phyloP scores from a whole-genome alignment of 306 rosid genomes.

The Castanea mollissima region DNA sequence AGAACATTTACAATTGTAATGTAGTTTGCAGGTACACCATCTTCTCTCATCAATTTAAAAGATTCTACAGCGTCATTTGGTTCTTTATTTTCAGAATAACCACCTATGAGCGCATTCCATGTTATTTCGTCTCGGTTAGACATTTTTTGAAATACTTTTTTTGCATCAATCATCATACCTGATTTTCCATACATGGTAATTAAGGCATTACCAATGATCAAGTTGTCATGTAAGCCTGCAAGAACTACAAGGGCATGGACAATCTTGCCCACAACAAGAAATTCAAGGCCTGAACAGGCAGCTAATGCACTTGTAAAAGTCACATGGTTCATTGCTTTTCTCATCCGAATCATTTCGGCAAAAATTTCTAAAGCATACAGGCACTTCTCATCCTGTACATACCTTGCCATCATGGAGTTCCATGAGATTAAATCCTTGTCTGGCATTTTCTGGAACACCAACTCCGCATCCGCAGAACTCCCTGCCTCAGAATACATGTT shows the following conservation, averaged over 20 bases:
- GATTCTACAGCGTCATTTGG: slow-evolving; percentile 59
- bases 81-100: slow-evolving; percentile 65
- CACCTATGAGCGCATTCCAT: slow-evolving; percentile 88
- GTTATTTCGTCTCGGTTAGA: slow-evolving; percentile 66
- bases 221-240: slow-evolving; percentile 51
- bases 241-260: slow-evolving; percentile 59
- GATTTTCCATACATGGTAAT: slow-evolving; percentile 81
- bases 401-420: slow-evolving; percentile 86
- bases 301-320: slow-evolving; percentile 74
- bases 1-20: slow-evolving; percentile 68
- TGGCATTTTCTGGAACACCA: slow-evolving; percentile 62
- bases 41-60: slow-evolving; percentile 61
- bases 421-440: slow-evolving; percentile 80
- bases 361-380: slow-evolving; percentile 49
- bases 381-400: slow-evolving; percentile 56
- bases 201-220: slow-evolving; percentile 66
- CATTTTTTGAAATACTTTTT: slow-evolving; percentile 45
- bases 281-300: slow-evolving; percentile 60
- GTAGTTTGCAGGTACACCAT: slow-evolving; percentile 58
- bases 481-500: slow-evolving; percentile 82
- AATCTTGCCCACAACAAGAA: slow-evolving; percentile 49
- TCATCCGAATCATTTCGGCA: slow-evolving; percentile 49
- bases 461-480: slow-evolving; percentile 55
- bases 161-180: slow-evolving; percentile 55
- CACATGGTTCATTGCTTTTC: slow-evolving; percentile 45